Conservation (phyloP, 2,329 filamentous ascomycete genomes). For the Parastagonospora nodorum region DNA sequence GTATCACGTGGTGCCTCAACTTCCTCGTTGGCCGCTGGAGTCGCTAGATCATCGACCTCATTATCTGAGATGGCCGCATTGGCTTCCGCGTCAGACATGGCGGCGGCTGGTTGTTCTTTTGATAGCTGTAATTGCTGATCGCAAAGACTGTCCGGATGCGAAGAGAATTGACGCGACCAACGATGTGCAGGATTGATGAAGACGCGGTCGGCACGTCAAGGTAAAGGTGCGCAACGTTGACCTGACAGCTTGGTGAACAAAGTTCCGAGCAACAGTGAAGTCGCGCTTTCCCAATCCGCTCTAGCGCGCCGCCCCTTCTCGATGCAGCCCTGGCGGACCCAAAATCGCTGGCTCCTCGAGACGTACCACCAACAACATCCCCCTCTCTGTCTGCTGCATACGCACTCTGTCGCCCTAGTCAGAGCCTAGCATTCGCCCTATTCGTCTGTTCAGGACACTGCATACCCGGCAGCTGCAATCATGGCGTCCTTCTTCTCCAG, state of each 20-base stretch:
- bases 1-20: slow-evolving; percentile 35
- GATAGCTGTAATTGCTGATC: neutral
- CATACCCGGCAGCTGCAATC: slow-evolving; percentile 12
- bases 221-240: slow-evolving; percentile 11
- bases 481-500: slow-evolving; percentile 51
- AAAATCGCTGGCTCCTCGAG: slow-evolving; percentile 34
- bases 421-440: slow-evolving; percentile 9
- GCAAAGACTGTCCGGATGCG: neutral
- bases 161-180: neutral
- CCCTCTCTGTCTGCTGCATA: slow-evolving; percentile 26
- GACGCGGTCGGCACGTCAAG: neutral
- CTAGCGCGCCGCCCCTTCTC: slow-evolving; percentile 39
- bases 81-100: slow-evolving; percentile 47
- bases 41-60: slow-evolving; percentile 38
- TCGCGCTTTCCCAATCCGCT: slow-evolving; percentile 21
- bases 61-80: slow-evolving; percentile 44
- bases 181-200: neutral
- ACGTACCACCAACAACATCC: slow-evolving; percentile 39
- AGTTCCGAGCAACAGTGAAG: slow-evolving; percentile 29
- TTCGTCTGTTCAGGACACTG: slow-evolving; percentile 11
- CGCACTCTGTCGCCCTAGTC: slow-evolving; percentile 23
- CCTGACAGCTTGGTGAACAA: slow-evolving; percentile 18
- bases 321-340: slow-evolving; percentile 29
- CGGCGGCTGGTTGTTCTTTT: neutral
- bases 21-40: slow-evolving; percentile 37